These are phyloP conservation scores for Alternaria sp. DNA, from an alignment of 2,329 filamentous ascomycete genomes.

Conservation along the genomic window DNA sequence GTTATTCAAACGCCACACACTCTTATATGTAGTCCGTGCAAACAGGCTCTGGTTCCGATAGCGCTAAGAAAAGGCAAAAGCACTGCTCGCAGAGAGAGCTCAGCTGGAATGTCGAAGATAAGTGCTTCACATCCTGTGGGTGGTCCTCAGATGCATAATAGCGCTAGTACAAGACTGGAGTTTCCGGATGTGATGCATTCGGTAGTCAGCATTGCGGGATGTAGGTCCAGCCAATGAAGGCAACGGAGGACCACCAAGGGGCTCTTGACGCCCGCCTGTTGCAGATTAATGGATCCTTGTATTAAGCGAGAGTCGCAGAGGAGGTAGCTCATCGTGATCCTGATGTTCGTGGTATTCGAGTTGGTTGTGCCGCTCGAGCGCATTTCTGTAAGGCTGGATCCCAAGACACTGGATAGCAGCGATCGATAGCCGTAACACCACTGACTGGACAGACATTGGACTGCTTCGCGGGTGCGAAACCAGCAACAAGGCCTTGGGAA, in stretches of 20 bases:
- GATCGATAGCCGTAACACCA: slow-evolving; percentile 5
- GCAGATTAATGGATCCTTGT: slow-evolving; percentile 1
- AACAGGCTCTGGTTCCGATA: not conserved
- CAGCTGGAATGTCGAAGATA: not conserved
- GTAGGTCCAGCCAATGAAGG: not conserved
- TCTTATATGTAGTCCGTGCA: not conserved
- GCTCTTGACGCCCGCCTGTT: not conserved
- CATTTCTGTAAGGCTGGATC: not conserved
- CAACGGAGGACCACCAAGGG: not conserved
- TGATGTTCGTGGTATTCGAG: not conserved
- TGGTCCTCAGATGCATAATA: not conserved
- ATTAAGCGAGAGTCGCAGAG: not conserved
- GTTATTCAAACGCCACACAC: not conserved
- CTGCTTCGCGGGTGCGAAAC: not conserved
- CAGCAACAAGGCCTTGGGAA: not conserved
- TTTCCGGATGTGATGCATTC: not conserved
- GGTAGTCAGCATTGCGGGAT: not conserved
- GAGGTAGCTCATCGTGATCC: not conserved
- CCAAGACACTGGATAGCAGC: not conserved
- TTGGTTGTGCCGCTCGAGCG: not conserved
- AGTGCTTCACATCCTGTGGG: not conserved
- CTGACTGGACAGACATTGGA: not conserved
- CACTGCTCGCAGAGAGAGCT: not conserved
- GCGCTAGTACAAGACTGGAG: not conserved
- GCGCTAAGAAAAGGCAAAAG: slow-evolving; percentile 4